Evolutionary conservation across 345 rosid species (phyloP).

Genomic region (Syzygium jambos): DNA sequence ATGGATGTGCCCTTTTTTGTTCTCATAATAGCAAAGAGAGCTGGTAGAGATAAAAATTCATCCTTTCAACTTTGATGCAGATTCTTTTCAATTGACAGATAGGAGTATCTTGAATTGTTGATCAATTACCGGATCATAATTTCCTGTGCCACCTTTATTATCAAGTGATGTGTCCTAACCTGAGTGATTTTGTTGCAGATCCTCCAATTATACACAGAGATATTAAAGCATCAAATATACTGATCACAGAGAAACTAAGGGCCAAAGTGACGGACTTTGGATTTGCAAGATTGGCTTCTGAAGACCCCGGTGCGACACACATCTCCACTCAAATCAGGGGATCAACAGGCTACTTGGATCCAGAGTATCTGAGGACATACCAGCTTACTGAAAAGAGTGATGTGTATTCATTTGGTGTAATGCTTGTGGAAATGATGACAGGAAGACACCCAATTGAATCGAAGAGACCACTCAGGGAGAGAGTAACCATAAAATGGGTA

Average conservation of each 20-base stretch:
- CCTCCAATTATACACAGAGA: constrained; percentile 89
- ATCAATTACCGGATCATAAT: neutral
- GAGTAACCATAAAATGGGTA: constrained; percentile 68
- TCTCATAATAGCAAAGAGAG: neutral
- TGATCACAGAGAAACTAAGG: constrained; percentile 68
- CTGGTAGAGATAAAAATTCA: neutral
- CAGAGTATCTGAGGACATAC: constrained; percentile 72
- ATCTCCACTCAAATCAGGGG: constrained; percentile 84
- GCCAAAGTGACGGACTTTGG: constrained; percentile 96
- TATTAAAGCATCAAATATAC: constrained; percentile 72
- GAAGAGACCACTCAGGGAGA: constrained; percentile 35
- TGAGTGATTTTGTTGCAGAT: constrained; percentile 30
- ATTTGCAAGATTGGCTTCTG: constrained; percentile 56
- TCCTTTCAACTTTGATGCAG: neutral
- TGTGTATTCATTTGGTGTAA: constrained; percentile 79
- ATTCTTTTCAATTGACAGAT: neutral
- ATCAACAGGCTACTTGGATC: constrained; percentile 72
- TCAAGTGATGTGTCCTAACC: neutral
- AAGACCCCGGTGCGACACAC: constrained; percentile 52
- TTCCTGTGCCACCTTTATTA: neutral
- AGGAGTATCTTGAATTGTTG: neutral
- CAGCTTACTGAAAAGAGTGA: constrained; percentile 80
- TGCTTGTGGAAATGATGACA: constrained; percentile 64
- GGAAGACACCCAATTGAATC: constrained; percentile 73
- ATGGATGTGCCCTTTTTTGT: neutral